A percentile compares a stretch with the other conserved stretches of the same genome.
phyloP scores from a whole-genome alignment of 2,329 filamentous ascomycete species.

The Bipolaris bicolor region DNA sequence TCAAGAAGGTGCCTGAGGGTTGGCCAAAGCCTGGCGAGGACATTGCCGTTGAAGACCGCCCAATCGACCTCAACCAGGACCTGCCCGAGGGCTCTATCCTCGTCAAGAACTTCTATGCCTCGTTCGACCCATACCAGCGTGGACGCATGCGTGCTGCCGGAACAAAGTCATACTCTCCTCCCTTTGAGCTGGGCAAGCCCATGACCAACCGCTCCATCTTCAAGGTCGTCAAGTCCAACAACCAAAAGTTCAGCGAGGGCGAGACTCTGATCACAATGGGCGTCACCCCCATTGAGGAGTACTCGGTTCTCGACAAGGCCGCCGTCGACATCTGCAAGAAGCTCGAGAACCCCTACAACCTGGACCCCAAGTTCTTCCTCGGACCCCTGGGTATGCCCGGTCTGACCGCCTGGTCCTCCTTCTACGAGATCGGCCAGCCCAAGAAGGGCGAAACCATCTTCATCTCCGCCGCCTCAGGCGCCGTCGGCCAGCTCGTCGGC shows the following conservation, averaged over 20 bases:
- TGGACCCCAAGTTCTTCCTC: slow-evolving; percentile 72
- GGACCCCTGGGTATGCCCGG: slow-evolving; percentile 81
- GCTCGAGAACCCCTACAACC: slow-evolving; percentile 71
- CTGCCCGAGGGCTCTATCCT: slow-evolving; percentile 69
- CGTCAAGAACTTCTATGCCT: slow-evolving; percentile 73
- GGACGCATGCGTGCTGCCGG: slow-evolving; percentile 73
- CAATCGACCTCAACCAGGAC: slow-evolving; percentile 69
- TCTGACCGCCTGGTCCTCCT: slow-evolving; percentile 74
- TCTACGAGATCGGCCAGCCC: slow-evolving; percentile 77
- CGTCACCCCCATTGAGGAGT: slow-evolving; percentile 69
- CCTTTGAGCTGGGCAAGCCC: slow-evolving; percentile 67
- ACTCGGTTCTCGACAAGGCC: slow-evolving; percentile 63
- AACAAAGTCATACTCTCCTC: slow-evolving; percentile 69
- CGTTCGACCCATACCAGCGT: slow-evolving; percentile 85
- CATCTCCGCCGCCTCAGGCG: slow-evolving; percentile 78
- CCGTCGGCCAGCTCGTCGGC: slow-evolving; percentile 82
- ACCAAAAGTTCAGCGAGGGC: slow-evolving; percentile 66
- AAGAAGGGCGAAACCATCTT: slow-evolving; percentile 83
- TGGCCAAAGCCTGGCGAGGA: slow-evolving; percentile 74
- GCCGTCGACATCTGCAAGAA: slow-evolving; percentile 56
- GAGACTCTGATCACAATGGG: slow-evolving; percentile 66
- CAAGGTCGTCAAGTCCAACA: slow-evolving; percentile 74
- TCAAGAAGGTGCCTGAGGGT: slow-evolving; percentile 70
- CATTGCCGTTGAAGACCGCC: slow-evolving; percentile 68
- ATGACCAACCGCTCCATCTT: slow-evolving; percentile 69